Evolutionary conservation across 2,329 filamentous ascomycete species (phyloP).

Genomic region (Fusarium equiseti): DNA sequence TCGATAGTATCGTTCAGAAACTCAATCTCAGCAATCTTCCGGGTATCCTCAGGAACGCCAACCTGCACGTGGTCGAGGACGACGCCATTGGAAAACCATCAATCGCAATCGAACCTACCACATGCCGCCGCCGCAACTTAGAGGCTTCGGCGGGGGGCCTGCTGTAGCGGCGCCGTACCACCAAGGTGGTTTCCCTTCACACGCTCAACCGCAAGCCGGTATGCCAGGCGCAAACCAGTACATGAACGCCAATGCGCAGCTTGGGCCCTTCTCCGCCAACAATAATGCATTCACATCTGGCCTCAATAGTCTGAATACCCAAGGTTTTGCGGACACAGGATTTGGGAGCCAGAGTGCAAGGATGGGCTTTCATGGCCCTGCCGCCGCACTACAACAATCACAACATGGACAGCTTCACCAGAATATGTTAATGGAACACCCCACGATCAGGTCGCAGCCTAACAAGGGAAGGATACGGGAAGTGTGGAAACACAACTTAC

Average conservation of each 20-base stretch:
- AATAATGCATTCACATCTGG: constrained; percentile 68
- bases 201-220: constrained; percentile 63
- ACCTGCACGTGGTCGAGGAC: neutral
- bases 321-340: constrained; percentile 74
- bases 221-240: constrained; percentile 78
- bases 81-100: neutral
- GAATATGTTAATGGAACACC: constrained; percentile 57
- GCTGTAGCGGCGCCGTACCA: constrained; percentile 57
- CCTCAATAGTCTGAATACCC: constrained; percentile 67
- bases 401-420: constrained; percentile 63
- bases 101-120: constrained; percentile 2
- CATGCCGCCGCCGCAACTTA: constrained; percentile 56
- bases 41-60: constrained; percentile 1
- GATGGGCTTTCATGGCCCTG: constrained; percentile 79
- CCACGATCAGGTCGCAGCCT: constrained; percentile 60
- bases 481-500: constrained; percentile 93
- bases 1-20: neutral
- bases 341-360: constrained; percentile 88
- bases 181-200: constrained; percentile 64
- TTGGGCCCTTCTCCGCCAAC: constrained; percentile 75
- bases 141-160: constrained; percentile 55
- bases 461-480: constrained; percentile 91
- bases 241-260: constrained; percentile 73
- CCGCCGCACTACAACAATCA: constrained; percentile 69
- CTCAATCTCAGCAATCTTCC: neutral